Evolutionary conservation across 805 yeast species (phyloP), one percentile per base, ranked within the genome.

Genomic region (Kodamaea hsintzibuensis): DNA sequence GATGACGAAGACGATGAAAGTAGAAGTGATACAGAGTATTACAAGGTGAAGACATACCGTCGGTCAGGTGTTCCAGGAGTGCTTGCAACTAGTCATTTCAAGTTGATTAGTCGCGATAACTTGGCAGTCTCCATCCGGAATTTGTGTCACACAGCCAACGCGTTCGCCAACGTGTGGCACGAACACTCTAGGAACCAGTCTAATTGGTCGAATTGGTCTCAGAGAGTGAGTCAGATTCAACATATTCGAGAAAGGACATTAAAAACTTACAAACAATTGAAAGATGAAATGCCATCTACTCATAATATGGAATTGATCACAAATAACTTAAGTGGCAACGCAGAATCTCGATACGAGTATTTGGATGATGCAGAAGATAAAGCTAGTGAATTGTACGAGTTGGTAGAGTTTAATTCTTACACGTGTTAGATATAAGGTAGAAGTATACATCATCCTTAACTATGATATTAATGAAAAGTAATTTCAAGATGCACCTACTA

Each of bases 101-200:
- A 90, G 69, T 73, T 91, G 19, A 74, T 91, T 7, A 79, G 85
- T 14, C 84, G 77, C 51, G 77, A 76, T 44, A 80, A 83, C 33
- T 69, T 91, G 47, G 79, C 96, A 0, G 69, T 73, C 3, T 85
- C 85, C 64, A 80, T 90, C 8, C 77, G 96, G 47, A 87, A 86
- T 56, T 69, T 87, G 56, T 83, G 89, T 1, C 64, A 86, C 17
- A 76, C 84, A 51, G 86, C 91, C 2, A 81, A 82, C 58, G 86
- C 84, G 55, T 88, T 89, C 68, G 91, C 96, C 0, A 78, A 80
- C 22, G 85, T 86, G 14, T 89, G 95, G 91, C 86, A 86, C 60
- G 70, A 82, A 9, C 33, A 35, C 19, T 50, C 52, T 2, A 42
- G 30, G 4, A 77, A 77, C 49, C 84, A 85, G 3, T 40, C 25